These are phyloP conservation scores for Hypoxylon trugodes DNA, from an alignment of 495 filamentous ascomycete genomes.

Conservation along the genomic window DNA sequence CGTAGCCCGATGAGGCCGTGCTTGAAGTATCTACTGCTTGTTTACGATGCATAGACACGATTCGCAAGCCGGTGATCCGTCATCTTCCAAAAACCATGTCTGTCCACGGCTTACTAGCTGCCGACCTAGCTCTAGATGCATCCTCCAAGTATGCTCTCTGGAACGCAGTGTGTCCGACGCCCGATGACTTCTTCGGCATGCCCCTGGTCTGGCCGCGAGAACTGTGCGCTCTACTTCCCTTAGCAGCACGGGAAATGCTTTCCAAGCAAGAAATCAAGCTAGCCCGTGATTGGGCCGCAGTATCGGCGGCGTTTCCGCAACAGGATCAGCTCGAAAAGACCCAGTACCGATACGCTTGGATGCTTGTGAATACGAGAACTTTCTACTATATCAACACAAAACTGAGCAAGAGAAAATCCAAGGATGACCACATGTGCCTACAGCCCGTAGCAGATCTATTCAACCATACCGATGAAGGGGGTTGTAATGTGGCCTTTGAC, in stretches of 20 bases:
- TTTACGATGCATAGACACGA: slow-evolving; percentile 67
- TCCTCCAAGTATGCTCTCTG: slow-evolving; percentile 57
- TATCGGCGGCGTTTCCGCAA: slow-evolving; percentile 59
- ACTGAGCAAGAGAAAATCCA: slow-evolving; percentile 59
- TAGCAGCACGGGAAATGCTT: slow-evolving; percentile 59
- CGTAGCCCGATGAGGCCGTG: slow-evolving; percentile 62
- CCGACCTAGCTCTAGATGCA: slow-evolving; percentile 66
- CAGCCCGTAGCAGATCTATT: slow-evolving; percentile 89
- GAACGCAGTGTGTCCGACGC: slow-evolving; percentile 73
- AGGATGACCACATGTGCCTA: slow-evolving; percentile 79
- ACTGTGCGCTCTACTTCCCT: slow-evolving; percentile 60
- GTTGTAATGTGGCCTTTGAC: slow-evolving; percentile 71
- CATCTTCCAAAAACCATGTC: slow-evolving; percentile 59
- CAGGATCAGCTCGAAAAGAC: slow-evolving; percentile 56
- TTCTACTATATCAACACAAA: slow-evolving; percentile 74
- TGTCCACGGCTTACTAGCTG: slow-evolving; percentile 76
- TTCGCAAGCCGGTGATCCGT: slow-evolving; percentile 62
- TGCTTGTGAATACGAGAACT: slow-evolving; percentile 82
- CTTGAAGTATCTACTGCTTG: slow-evolving; percentile 69
- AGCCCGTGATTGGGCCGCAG: slow-evolving; percentile 65
- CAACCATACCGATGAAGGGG: slow-evolving; percentile 74
- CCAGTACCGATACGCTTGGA: slow-evolving; percentile 75
- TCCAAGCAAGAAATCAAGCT: slow-evolving; percentile 69
- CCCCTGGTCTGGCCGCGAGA: slow-evolving; percentile 72
- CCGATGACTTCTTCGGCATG: slow-evolving; percentile 67